These are phyloP conservation scores for Epichloe sibirici DNA, from an alignment of 2,329 filamentous ascomycete species.

Conservation along the genomic window DNA sequence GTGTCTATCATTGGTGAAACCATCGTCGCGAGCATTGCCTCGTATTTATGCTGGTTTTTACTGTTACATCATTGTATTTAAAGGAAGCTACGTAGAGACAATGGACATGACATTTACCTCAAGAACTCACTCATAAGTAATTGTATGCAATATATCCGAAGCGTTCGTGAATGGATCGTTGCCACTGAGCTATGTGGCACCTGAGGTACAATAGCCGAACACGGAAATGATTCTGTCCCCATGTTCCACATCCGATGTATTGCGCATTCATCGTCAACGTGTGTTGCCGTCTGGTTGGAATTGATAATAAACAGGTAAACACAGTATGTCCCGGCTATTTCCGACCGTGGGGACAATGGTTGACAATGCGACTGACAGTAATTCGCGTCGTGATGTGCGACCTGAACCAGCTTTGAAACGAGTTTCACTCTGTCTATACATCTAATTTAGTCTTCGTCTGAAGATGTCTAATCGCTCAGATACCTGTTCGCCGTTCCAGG, in stretches of 20 bases:
- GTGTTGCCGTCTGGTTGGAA: neutral
- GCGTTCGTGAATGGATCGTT: neutral
- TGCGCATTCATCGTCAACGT: neutral
- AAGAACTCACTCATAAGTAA: neutral
- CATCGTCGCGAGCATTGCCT: neutral
- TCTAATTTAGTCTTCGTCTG: neutral
- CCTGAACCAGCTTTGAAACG: neutral
- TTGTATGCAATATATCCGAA: neutral
- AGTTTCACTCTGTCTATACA: neutral
- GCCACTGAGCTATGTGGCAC: neutral
- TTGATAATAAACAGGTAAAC: neutral
- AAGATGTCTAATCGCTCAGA: conserved; percentile 41
- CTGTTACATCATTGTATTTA: neutral
- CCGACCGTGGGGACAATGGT: neutral
- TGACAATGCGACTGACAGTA: neutral
- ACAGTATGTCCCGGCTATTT: neutral
- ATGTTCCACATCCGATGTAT: neutral
- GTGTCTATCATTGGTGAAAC: neutral
- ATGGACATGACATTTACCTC: neutral
- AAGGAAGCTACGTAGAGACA: neutral
- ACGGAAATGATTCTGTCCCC: neutral
- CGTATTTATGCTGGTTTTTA: neutral
- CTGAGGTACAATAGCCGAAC: neutral
- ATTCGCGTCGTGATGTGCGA: neutral
- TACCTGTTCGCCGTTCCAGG: conserved; percentile 48